Percentiles rank a stretch among this genome's conserved stretches.
phyloP scores from a whole-genome alignment of 1,284 basidiomycete genomes.

The Meira nashicola region DNA sequence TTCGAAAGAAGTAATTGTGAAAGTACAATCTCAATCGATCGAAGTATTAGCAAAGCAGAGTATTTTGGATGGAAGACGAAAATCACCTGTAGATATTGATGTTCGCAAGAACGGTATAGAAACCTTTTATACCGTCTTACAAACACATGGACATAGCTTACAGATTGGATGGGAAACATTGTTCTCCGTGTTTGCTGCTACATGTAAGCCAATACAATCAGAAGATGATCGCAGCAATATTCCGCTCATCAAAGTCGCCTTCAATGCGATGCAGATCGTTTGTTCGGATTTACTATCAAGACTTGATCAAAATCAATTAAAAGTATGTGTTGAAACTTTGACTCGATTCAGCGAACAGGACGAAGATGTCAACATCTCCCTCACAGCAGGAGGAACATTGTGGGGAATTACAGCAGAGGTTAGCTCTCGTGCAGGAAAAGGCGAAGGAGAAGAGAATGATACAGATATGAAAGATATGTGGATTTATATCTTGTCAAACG shows the following conservation, averaged over 20 bases:
- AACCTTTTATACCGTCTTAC: constrained; percentile 75
- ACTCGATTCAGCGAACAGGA: constrained; percentile 83
- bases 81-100: constrained; percentile 58
- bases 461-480: constrained; percentile 57
- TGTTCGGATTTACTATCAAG: constrained; percentile 80
- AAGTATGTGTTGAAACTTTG: constrained; percentile 79
- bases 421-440: constrained; percentile 17
- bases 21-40: constrained; percentile 73
- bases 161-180: constrained; percentile 87
- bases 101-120: constrained; percentile 80
- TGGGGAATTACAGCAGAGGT: constrained; percentile 51
- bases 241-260: constrained; percentile 71
- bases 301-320: constrained; percentile 73
- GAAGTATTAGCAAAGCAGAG: constrained; percentile 76
- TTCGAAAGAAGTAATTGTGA: constrained; percentile 50
- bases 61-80: constrained; percentile 58
- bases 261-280: constrained; percentile 86
- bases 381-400: constrained; percentile 60
- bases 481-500: constrained; percentile 81
- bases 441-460: background rate
- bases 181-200: constrained; percentile 64
- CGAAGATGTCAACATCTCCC: constrained; percentile 84
- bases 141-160: constrained; percentile 83
- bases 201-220: constrained; percentile 17
- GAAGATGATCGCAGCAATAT: background rate